These are phyloP conservation scores for Limonium bicolor DNA, from an alignment of 148 eudicot species.

Conservation along the genomic window DNA sequence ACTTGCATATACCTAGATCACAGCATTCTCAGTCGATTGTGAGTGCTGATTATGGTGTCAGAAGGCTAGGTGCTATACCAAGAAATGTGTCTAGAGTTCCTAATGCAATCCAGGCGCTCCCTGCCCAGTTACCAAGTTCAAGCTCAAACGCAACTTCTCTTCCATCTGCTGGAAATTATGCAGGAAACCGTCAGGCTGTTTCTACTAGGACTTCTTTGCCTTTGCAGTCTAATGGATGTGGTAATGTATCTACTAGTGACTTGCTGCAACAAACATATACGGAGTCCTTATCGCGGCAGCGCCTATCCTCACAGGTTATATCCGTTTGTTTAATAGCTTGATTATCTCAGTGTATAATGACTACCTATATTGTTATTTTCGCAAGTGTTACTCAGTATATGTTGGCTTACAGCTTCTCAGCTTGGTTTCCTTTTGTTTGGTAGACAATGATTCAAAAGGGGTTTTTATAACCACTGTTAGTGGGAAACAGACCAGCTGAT, in stretches of 20 bases:
- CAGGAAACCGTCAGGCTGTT: slow-evolving; percentile 12
- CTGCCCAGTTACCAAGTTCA: slow-evolving; percentile 24
- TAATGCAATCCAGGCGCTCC: slow-evolving; percentile 47
- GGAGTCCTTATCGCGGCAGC: slow-evolving; percentile 14
- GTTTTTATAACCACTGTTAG: too few relatives aligned
- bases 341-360: too few relatives aligned
- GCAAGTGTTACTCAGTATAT: too few relatives aligned
- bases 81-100: slow-evolving; percentile 33
- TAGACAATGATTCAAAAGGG: too few relatives aligned
- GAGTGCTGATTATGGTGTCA: slow-evolving; percentile 27
- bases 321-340: not conserved
- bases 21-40: slow-evolving; percentile 12
- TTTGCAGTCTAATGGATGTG: slow-evolving; percentile 1
- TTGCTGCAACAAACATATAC: slow-evolving; percentile 21
- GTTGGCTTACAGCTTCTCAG: slow-evolving; percentile 17
- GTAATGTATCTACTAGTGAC: slow-evolving; percentile 3
- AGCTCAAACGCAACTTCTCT: slow-evolving; percentile 17
- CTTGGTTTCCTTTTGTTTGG: too few relatives aligned
- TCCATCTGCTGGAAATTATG: slow-evolving; percentile 10
- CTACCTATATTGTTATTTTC: too few relatives aligned
- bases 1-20: too few relatives aligned
- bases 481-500: too few relatives aligned
- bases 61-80: slow-evolving; percentile 15
- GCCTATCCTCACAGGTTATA: slow-evolving; percentile 22
- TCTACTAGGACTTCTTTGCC: slow-evolving; percentile 16